phyloP scores from a whole-genome alignment of 2,329 filamentous ascomycete genomes.

The Epichloe gansuensis region DNA sequence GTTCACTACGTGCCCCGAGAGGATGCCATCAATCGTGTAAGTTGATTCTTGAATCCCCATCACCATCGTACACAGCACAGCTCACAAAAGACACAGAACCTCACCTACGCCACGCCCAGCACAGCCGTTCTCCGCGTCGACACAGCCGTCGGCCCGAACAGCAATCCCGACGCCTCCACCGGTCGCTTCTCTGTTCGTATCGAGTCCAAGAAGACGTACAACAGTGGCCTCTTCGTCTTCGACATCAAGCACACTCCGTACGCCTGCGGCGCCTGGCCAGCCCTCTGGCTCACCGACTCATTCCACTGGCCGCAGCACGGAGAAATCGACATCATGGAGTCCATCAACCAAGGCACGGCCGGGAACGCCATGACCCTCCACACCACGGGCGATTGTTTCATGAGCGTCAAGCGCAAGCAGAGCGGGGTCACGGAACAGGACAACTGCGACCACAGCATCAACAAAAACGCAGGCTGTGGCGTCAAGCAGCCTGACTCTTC shows the following conservation, averaged over 20 bases:
- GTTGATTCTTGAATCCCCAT: constrained; percentile 6
- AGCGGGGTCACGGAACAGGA: constrained; percentile 28
- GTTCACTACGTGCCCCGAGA: constrained; percentile 39
- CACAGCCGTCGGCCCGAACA: constrained; percentile 37
- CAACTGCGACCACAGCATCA: constrained; percentile 38
- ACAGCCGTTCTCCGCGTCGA: constrained; percentile 49
- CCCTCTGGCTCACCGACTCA: constrained; percentile 52
- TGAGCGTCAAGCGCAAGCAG: constrained; percentile 41
- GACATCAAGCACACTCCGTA: constrained; percentile 50
- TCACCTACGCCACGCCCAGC: constrained; percentile 43
- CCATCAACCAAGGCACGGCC: constrained; percentile 37
- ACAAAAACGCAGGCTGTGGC: constrained; percentile 45
- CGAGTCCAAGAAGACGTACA: constrained; percentile 45
- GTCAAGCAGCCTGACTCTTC: constrained; percentile 30
- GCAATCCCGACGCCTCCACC: constrained; percentile 36
- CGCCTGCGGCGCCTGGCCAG: constrained; percentile 52
- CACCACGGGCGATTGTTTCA: constrained; percentile 38
- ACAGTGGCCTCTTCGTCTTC: constrained; percentile 54
- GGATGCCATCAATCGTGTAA: constrained; percentile 29
- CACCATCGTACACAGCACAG: neutral
- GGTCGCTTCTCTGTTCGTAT: constrained; percentile 52
- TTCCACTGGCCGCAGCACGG: constrained; percentile 49
- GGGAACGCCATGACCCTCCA: constrained; percentile 51
- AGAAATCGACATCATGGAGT: constrained; percentile 52
- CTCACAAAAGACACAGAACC: constrained; percentile 32